Percentiles rank a stretch among this genome's conserved stretches.
Conservation (phyloP, 371 early-diverging fungal species). For the Phascolomyces articulosus region DNA sequence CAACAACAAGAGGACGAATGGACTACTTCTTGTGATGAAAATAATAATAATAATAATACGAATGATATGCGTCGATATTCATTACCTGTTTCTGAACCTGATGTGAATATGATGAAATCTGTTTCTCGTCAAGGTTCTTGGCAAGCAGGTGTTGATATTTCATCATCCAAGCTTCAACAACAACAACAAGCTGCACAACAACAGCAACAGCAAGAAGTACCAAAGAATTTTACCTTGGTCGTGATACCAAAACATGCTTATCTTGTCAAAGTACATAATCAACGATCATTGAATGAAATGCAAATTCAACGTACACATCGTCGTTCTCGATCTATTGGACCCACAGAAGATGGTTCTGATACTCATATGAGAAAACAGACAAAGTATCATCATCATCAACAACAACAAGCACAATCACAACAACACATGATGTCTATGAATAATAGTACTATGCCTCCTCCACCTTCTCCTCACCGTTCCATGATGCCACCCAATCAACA, state of each 20-base stretch:
- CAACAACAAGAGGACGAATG: not conserved
- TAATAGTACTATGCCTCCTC: conserved; percentile 6
- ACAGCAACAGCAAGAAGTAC: conserved; percentile 19
- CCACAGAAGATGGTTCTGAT: conserved; percentile 3
- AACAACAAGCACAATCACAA: conserved; percentile 12
- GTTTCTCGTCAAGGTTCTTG: not conserved
- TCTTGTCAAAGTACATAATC: conserved; percentile 39
- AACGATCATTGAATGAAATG: conserved; percentile 28
- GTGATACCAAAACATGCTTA: conserved; percentile 37
- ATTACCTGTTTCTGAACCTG: not conserved
- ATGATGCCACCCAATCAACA: not conserved
- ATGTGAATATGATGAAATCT: not conserved
- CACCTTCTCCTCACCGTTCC: not conserved
- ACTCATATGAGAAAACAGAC: conserved; percentile 22
- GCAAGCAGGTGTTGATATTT: not conserved
- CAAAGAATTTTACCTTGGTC: conserved; percentile 38
- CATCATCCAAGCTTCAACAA: not conserved
- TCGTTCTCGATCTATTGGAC: conserved; percentile 9
- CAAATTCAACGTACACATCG: conserved; percentile 23
- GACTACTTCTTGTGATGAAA: not conserved
- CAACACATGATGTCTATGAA: conserved; percentile 7
- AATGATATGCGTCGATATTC: not conserved
- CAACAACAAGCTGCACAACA: conserved; percentile 1
- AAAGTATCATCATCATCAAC: conserved; percentile 18
- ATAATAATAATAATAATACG: not conserved